These are phyloP conservation scores for Pythium angustatum DNA, from an alignment of 352 stramenopile genomes.

Conservation along the genomic window DNA sequence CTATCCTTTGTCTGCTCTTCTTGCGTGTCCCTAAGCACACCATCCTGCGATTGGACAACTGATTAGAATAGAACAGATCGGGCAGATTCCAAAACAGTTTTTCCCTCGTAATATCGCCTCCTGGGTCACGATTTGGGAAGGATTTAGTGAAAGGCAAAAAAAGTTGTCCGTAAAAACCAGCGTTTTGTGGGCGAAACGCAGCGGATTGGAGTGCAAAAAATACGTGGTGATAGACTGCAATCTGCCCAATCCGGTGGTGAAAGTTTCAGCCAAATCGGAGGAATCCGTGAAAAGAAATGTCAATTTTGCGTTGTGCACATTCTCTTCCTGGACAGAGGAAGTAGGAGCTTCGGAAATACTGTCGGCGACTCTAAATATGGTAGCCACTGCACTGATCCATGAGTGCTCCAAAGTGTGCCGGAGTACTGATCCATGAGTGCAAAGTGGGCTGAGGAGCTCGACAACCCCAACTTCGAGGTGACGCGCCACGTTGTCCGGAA, in stretches of 20 bases:
- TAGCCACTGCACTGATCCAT: too few species aligned
- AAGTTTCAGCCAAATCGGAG: background rate
- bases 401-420: too few species aligned
- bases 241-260: background rate
- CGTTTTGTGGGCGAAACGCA: background rate
- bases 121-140: background rate
- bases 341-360: too few species aligned
- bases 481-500: too few species aligned
- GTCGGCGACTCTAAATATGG: too few species aligned
- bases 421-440: too few species aligned
- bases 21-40: background rate
- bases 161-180: background rate
- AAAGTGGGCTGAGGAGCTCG: too few species aligned
- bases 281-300: background rate
- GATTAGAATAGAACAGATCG: background rate
- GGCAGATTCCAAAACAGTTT: background rate
- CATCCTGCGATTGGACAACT: background rate
- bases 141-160: background rate
- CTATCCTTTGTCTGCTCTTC: background rate
- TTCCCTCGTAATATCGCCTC: background rate
- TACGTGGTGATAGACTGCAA: background rate
- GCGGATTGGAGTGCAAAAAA: background rate
- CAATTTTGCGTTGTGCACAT: slow-evolving; percentile 5
- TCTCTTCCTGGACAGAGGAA: slow-evolving; percentile 9
- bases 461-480: too few species aligned